phyloP scores from a whole-genome alignment of 352 stramenopile genomes.

The Globisporangium spinosum region DNA sequence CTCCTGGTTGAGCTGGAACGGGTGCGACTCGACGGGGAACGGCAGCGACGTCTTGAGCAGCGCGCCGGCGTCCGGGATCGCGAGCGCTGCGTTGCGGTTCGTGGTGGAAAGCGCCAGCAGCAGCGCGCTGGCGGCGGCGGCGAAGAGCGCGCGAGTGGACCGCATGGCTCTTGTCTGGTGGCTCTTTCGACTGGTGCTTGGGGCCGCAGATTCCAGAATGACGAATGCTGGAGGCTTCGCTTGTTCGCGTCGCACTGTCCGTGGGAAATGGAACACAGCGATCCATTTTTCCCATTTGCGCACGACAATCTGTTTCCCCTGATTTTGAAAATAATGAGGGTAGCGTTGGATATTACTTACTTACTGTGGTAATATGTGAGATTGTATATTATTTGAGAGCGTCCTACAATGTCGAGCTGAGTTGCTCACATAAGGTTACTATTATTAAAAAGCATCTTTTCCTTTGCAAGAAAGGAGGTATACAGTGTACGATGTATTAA shows the following conservation, averaged over 20 bases:
- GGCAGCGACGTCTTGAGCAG: conserved; percentile 29
- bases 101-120: conserved; percentile 11
- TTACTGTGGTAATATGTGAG: no score
- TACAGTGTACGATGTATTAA: no score
- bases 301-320: no score
- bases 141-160: background rate
- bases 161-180: background rate
- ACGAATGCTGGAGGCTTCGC: no score
- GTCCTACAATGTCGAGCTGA: no score
- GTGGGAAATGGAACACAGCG: background rate
- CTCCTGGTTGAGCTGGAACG: conserved; percentile 41
- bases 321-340: no score
- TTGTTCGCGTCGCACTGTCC: no score
- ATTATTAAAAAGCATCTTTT: no score
- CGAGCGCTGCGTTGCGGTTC: conserved; percentile 9
- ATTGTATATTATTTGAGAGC: no score
- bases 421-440: no score
- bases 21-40: conserved; percentile 48
- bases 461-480: no score
- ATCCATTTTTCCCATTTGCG: background rate
- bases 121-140: conserved; percentile 2
- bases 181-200: conserved; percentile 12
- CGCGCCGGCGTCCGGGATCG: conserved; percentile 11
- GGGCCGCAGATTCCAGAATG: conserved; percentile 10
- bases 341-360: no score